Base-by-base conservation (phyloP, 2,329 filamentous ascomycete genomes). In the Alternaria angustiovoidea region DNA sequence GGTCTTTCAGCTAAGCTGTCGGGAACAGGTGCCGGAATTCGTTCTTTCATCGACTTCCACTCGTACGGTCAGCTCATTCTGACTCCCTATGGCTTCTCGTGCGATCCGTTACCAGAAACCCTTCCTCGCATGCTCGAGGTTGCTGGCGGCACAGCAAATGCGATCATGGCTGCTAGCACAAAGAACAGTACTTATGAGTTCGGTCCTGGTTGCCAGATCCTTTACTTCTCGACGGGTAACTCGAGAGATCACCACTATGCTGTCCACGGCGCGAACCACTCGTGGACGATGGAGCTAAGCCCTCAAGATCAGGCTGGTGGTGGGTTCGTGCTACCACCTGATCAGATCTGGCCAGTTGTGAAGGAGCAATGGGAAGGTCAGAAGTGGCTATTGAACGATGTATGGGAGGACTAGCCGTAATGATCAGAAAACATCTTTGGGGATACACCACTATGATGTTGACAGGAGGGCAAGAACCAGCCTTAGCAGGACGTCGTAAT, bases 11-110 rank as follows among this genome's bases (percentile, higher is more conserved):
- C 78, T 8, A 71, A 73, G 16, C 70, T 87, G 14, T 44, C 66
- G 1, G 72, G 76, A 1, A 69, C 69, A 8, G 67, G 66, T 2
- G 78, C 82, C 52, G 84, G 85, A 0, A 80, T 89, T 41, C 85
- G 86, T 67, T 81, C 88, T 0, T 90, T 84, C 71, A 84, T 90
- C 54, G 88, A 90, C 75, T 87, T 84, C 75, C 88, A 90, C 77
- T 83, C 84, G 1, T 90, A 88, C 72, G 84, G 83, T 24, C 87
- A 90, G 70, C 80, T 86, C 28, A 82, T 89, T 55, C 82, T 87
- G 56, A 82, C 85, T 12, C 84, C 80, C 1, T 89, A 87, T 65
- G 87, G 87, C n/a, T 76, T 78, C 43, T 75, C 82, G 2, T 71
- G 68, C 49, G 67, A 70, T 32, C 67, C 67, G 7, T 63, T 70